Evolutionary conservation across 192 early-diverging fungal genomes (phyloP).

Genomic region (Chytriomyces sp.): DNA sequence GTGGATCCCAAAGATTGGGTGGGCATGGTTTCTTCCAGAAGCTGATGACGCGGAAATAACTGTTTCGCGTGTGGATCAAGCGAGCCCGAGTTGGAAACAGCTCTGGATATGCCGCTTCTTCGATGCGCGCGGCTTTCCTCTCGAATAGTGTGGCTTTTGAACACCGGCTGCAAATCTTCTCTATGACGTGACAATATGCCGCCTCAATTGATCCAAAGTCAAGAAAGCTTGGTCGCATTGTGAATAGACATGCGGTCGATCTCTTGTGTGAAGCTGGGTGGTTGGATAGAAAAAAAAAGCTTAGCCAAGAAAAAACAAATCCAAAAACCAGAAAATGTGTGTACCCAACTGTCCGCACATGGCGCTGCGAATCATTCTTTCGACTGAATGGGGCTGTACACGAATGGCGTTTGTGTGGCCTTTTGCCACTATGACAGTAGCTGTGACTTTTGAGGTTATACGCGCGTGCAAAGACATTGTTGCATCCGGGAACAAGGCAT

Average conservation of each 20-base stretch:
- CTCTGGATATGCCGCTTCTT: not conserved
- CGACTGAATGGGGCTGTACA: slow-evolving; percentile 75
- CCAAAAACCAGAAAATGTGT: not conserved
- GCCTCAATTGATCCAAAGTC: slow-evolving; percentile 7
- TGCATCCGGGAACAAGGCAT: slow-evolving; percentile 61
- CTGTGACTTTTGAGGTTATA: slow-evolving; percentile 83
- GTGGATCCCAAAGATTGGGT: not conserved
- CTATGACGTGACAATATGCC: not conserved
- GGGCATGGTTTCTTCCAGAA: not conserved
- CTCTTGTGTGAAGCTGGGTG: slow-evolving; percentile 29
- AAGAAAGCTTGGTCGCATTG: slow-evolving; percentile 13
- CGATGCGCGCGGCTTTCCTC: not conserved
- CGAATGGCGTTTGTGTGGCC: slow-evolving; percentile 61
- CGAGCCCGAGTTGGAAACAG: not conserved
- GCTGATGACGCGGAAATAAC: not conserved
- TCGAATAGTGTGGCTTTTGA: not conserved
- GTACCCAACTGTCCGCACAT: slow-evolving; percentile 25
- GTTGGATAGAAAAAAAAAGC: not conserved
- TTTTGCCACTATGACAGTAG: slow-evolving; percentile 61
- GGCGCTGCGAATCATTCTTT: slow-evolving; percentile 77
- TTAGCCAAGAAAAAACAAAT: not conserved
- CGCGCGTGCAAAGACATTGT: slow-evolving; percentile 72
- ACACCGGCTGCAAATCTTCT: too few species aligned
- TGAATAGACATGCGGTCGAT: slow-evolving; percentile 5
- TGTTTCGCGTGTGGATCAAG: not conserved